Evolutionary conservation across 345 rosid species (phyloP), one percentile per base, ranked within the genome.

Genomic region (Anastatica hierochuntica): DNA sequence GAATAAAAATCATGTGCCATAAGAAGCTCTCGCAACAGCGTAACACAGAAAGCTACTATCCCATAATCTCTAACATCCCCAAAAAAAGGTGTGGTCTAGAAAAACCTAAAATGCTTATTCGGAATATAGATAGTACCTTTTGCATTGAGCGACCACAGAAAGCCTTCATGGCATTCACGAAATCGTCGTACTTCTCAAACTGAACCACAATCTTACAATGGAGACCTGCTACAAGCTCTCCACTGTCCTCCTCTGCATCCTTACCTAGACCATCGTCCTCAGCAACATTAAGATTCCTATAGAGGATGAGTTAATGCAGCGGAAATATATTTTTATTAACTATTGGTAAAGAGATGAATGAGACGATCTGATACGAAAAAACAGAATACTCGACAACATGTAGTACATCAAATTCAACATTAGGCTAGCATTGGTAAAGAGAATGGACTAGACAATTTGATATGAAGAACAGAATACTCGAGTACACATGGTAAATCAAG

Each of bases 181-280:
- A 84, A 46, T 90, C 98, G 36, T 30, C 35, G 55, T 76, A 64
- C 61, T 76, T 82, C 78, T 90, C 96, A 42, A 90, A 87, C 70
- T 82, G 96, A 68, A 82, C 92, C 49, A 90, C 84, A 48, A 87
- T 79, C 68, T 84, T 90, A 77, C 96, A 84, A 33, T 87, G 75
- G 24, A 90, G 98, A 65, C 95, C 95, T 36, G 95, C 74, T 64
- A 79, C 78, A 17, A 90, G 50, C 71, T 67, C 68, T 24, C 62
- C 73, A 41, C 40, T 67, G 33, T 69, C 82, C 54, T 66, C 83
- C 9, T 77, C 81, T 16, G 58, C 68, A 47, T 73, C 81, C 44
- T 74, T 73, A 69, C 77, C 79, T 33, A 71, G 68, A 74, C 73
- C 80, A 65, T 77, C 74, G 42, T 90, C 98, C 68, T 87, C 95